These are phyloP conservation scores for Aspergillus incahuasiensis DNA, from an alignment of 495 filamentous ascomycete species.

Conservation along the genomic window DNA sequence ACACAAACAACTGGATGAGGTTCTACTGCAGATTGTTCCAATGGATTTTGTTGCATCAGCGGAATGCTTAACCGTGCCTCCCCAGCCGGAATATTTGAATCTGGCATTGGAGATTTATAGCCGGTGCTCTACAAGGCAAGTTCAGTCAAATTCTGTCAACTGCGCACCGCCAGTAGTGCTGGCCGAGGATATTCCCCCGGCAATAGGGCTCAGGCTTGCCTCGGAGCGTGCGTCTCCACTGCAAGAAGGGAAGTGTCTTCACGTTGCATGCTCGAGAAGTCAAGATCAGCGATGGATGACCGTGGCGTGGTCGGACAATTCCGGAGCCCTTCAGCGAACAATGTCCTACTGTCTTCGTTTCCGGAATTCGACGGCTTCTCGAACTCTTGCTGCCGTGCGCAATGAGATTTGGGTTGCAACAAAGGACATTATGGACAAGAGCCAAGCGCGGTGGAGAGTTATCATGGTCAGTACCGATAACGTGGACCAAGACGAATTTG, in stretches of 20 bases:
- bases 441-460: slow-evolving; percentile 74
- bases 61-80: slow-evolving; percentile 60
- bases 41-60: slow-evolving; percentile 63
- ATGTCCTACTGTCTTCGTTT: slow-evolving; percentile 75
- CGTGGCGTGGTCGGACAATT: slow-evolving; percentile 88
- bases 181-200: slow-evolving; percentile 63
- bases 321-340: slow-evolving; percentile 68
- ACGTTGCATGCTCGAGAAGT: slow-evolving; percentile 81
- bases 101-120: slow-evolving; percentile 85
- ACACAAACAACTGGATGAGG: slow-evolving; percentile 53
- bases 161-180: slow-evolving; percentile 72
- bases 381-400: slow-evolving; percentile 58
- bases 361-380: slow-evolving; percentile 51
- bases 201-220: slow-evolving; percentile 75
- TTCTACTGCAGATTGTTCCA: slow-evolving; percentile 81
- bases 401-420: slow-evolving; percentile 85
- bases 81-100: slow-evolving; percentile 59
- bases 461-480: slow-evolving; percentile 68
- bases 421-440: slow-evolving; percentile 63
- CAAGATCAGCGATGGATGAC: slow-evolving; percentile 82
- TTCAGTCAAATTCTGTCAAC: slow-evolving; percentile 27
- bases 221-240: slow-evolving; percentile 54
- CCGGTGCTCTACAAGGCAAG: slow-evolving; percentile 61
- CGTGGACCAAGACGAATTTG: slow-evolving; percentile 71
- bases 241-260: slow-evolving; percentile 78